Conservation (phyloP, 305 asterid species). For the Rubia tinctorum region DNA sequence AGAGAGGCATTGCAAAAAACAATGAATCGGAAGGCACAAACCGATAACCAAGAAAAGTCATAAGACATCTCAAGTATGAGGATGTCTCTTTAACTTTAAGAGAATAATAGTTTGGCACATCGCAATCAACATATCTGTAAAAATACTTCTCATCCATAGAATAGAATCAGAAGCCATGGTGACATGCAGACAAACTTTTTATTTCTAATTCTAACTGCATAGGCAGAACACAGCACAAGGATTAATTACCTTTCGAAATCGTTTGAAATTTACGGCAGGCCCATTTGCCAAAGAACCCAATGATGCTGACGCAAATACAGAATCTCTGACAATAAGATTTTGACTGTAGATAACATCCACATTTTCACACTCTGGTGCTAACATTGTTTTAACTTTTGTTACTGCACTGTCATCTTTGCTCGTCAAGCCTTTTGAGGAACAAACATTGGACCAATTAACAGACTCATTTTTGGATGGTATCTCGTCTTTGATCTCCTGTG, state of each 20-base stretch:
- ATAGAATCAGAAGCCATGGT: background rate
- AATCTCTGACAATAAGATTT: slow-evolving; percentile 64
- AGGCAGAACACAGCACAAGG: background rate
- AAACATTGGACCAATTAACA: slow-evolving; percentile 28
- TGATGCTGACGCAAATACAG: slow-evolving; percentile 30
- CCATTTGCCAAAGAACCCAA: slow-evolving; percentile 32
- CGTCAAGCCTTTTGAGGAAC: slow-evolving; percentile 29
- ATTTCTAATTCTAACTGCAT: background rate
- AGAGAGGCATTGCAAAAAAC: slow-evolving; percentile 11
- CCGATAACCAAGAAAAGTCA: background rate
- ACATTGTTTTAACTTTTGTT: slow-evolving; percentile 35
- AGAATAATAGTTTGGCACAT: background rate
- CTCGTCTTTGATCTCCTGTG: slow-evolving; percentile 30
- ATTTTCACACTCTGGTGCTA: slow-evolving; percentile 48
- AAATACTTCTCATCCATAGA: background rate
- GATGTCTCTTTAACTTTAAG: background rate
- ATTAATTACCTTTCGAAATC: slow-evolving; percentile 78
- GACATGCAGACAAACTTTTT: background rate
- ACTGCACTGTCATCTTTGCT: slow-evolving; percentile 30
- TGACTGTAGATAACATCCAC: slow-evolving; percentile 76
- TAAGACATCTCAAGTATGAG: background rate
- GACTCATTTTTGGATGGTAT: slow-evolving; percentile 19
- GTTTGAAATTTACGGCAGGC: slow-evolving; percentile 58
- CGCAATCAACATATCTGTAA: background rate
- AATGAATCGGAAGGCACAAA: slow-evolving; percentile 3